Percentiles rank a stretch among this genome's conserved stretches.
phyloP scores from a whole-genome alignment of 208 protist species.

The Leishmania aethiopica region DNA sequence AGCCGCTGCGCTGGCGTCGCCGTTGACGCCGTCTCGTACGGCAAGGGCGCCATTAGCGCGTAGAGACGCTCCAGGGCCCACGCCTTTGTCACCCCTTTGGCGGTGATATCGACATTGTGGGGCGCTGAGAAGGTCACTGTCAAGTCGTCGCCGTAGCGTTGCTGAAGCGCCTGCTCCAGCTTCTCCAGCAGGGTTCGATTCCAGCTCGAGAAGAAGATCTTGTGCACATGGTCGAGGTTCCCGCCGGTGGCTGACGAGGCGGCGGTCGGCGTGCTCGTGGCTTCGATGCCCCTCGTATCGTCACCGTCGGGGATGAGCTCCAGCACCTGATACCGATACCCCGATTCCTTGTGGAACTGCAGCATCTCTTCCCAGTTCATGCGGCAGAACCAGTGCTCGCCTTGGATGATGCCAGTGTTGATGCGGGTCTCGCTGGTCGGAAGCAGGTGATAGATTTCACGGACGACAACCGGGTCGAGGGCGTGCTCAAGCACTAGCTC shows the following conservation, averaged over 20 bases:
- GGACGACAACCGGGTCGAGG: slow-evolving; percentile 26
- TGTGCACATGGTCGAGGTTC: slow-evolving; percentile 39
- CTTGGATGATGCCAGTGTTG: slow-evolving; percentile 53
- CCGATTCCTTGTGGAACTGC: slow-evolving; percentile 46
- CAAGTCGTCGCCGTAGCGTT: slow-evolving; percentile 33
- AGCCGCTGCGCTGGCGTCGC: slow-evolving; percentile 27
- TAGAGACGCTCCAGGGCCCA: slow-evolving; percentile 29
- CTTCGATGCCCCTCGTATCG: slow-evolving; percentile 9
- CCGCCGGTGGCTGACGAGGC: slow-evolving; percentile 3
- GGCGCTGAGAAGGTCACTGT: slow-evolving; percentile 42
- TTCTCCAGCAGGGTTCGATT: slow-evolving; percentile 34
- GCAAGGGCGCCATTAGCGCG: slow-evolving; percentile 28
- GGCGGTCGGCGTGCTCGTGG: slow-evolving; percentile 6
- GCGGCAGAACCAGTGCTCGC: slow-evolving; percentile 33
- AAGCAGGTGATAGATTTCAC: slow-evolving; percentile 41
- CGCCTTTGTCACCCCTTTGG: slow-evolving; percentile 36
- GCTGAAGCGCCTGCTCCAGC: slow-evolving; percentile 35
- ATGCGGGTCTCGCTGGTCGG: slow-evolving; percentile 43
- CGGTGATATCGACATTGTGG: slow-evolving; percentile 34
- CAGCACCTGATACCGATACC: slow-evolving; percentile 49
- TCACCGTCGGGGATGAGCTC: slow-evolving; percentile 9
- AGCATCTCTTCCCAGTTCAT: slow-evolving; percentile 58
- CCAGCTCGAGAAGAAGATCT: slow-evolving; percentile 63
- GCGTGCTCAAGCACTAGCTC: slow-evolving; percentile 35
- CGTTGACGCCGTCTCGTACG: slow-evolving; percentile 31